Evolutionary conservation across 2,329 filamentous ascomycete genomes (phyloP), one percentile per base, ranked within the genome.

Genomic region (Metarhizium brunneum): DNA sequence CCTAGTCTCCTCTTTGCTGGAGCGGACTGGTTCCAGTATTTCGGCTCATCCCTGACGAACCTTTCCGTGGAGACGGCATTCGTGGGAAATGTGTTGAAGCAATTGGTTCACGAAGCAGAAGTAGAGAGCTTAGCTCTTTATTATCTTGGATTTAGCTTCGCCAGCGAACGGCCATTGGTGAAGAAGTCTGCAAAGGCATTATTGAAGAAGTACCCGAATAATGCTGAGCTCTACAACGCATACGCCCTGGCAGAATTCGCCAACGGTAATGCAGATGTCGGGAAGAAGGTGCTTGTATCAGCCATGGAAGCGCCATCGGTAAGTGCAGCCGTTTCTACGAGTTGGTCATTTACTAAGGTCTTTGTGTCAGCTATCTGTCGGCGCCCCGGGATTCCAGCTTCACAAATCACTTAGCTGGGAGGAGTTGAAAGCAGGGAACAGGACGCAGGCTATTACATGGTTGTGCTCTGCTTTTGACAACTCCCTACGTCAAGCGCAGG

Each of bases 161-260:
- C 69, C 0, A 79, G 81, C 55, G 79, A 84, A 47, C 73, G 79
- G 0, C 64, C 68, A 1, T 74, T 71, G 2, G 81, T 84, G 30
- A 86, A 82, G 61, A 95, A 90, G 65, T 75, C 79, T 6, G 88
- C 90, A 0, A 95, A 90, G 63, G 70, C 71, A 6, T 73, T 95
- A 0, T 70, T 96, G n/a, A 92, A 88, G 65, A 77, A 77, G 50
- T 80, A 82, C 55, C 76, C 84, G 0, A 76, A 81, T 1, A 86
- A 83, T 61, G 67, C 88, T 3, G 73, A 76, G 14, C 73, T 96
- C 0, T 96, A 95, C 69, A 87, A 90, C 61, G 83, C 85, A 0
- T 95, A 92, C 64, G 89, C 87, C 0, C 71, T 90, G 14, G 82
- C 90, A 3, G 89, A 95, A 68, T 77, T 72, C 60, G 73, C 75